Percentiles rank a stretch among this genome's conserved stretches.
Evolutionary conservation across 2,329 filamentous ascomycete species (phyloP).

Genomic region (Pseudogymnoascus sp.): DNA sequence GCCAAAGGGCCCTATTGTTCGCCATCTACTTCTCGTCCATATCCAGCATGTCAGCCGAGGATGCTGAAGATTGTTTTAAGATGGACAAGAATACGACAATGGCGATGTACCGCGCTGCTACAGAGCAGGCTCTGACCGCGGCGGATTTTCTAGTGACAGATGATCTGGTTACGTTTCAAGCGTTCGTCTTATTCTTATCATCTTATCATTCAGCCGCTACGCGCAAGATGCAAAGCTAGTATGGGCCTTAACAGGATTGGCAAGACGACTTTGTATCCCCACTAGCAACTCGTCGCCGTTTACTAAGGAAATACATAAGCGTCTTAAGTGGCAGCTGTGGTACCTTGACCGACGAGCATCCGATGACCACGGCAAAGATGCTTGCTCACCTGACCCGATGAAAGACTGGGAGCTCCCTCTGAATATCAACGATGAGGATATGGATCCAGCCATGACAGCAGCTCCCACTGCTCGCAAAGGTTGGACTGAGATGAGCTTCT

Average conservation of each 20-base stretch:
- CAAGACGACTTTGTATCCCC: constrained; percentile 39
- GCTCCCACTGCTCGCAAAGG: constrained; percentile 42
- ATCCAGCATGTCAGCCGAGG: constrained; percentile 29
- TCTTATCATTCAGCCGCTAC: constrained; percentile 45
- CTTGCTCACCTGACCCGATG: constrained; percentile 38
- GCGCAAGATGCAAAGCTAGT: constrained; percentile 47
- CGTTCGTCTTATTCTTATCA: constrained; percentile 51
- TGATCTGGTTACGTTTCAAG: constrained; percentile 54
- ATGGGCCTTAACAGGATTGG: constrained; percentile 58
- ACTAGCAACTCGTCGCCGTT: constrained; percentile 37
- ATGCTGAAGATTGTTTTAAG: constrained; percentile 26
- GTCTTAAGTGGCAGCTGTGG: constrained; percentile 53
- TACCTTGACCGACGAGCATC: constrained; percentile 53
- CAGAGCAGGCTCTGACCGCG: constrained; percentile 54
- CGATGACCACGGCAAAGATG: constrained; percentile 50
- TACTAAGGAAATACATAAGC: constrained; percentile 50
- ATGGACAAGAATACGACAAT: constrained; percentile 36
- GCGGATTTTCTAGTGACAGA: constrained; percentile 55
- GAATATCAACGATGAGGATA: constrained; percentile 51
- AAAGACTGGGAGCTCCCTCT: constrained; percentile 49
- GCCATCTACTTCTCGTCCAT: constrained; percentile 23
- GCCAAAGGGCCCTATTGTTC: constrained; percentile 49
- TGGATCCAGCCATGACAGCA: constrained; percentile 40
- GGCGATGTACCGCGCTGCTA: constrained; percentile 37
- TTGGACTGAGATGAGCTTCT: constrained; percentile 45